A percentile compares a stretch with the other conserved stretches of the same genome.
Conservation (phyloP, 2,329 filamentous ascomycete genomes). For the Capronia epimyces region DNA sequence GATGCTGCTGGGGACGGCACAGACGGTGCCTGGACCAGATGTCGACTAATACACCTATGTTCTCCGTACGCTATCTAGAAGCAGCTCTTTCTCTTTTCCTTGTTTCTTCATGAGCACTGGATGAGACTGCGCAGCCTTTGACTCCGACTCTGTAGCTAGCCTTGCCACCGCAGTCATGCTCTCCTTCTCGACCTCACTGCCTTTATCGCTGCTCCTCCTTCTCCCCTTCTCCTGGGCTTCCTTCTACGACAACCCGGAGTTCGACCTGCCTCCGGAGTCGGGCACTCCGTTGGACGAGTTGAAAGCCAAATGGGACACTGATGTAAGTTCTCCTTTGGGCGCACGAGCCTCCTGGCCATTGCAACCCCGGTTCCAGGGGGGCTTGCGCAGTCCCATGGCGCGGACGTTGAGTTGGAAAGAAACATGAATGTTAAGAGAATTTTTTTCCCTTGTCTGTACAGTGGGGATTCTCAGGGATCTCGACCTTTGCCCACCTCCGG, state of each 20-base stretch:
- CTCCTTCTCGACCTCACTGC: background rate
- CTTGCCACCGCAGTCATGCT: background rate
- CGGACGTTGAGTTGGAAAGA: background rate
- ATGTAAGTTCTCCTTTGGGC: conserved; percentile 33
- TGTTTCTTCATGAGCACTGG: too few relatives aligned
- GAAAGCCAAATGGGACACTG: conserved; percentile 45
- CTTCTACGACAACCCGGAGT: conserved; percentile 39
- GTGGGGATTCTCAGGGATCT: conserved; percentile 68
- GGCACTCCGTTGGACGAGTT: conserved; percentile 38
- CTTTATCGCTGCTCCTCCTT: conserved; percentile 6
- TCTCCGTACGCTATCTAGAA: too few relatives aligned
- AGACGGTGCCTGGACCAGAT: too few relatives aligned
- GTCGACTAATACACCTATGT: too few relatives aligned
- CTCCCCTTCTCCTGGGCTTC: conserved; percentile 23
- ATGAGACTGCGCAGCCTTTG: too few relatives aligned
- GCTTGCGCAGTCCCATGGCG: too few relatives aligned
- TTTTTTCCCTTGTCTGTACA: background rate
- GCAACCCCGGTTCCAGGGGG: too few relatives aligned
- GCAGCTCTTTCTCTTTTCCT: too few relatives aligned
- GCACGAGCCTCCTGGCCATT: too few relatives aligned
- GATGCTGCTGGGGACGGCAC: too few relatives aligned
- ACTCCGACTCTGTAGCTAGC: too few relatives aligned
- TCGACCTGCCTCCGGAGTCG: conserved; percentile 33
- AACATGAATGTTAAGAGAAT: background rate
- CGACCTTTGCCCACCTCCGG: conserved; percentile 66